A percentile compares a stretch with the other conserved stretches of the same genome.
Evolutionary conservation across 139 green algal genomes (phyloP).

Genomic region (Chlamydomonas sp.): DNA sequence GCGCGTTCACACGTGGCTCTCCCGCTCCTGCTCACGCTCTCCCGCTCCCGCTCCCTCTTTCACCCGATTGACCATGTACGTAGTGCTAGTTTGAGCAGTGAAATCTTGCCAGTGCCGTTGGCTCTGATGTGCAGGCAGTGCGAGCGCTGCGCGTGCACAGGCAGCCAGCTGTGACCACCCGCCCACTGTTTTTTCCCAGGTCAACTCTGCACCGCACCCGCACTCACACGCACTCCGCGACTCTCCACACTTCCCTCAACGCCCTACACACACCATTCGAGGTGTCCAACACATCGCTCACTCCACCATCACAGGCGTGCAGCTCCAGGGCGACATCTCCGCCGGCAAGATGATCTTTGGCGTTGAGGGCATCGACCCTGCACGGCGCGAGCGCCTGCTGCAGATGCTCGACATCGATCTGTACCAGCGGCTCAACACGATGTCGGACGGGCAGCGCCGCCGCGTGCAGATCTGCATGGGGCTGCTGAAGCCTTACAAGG

Average conservation of each 20-base stretch:
- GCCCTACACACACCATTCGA: too few species aligned
- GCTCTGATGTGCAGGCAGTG: conserved; percentile 85
- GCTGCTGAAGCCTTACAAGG: conserved; percentile 86
- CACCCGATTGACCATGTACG: conserved; percentile 89
- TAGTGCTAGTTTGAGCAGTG: conserved; percentile 82
- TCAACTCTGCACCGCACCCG: too few species aligned
- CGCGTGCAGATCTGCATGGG: conserved; percentile 95
- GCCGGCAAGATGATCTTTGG: conserved; percentile 77
- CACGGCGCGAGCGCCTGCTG: conserved; percentile 63
- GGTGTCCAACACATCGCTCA: too few species aligned
- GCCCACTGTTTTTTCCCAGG: too few species aligned
- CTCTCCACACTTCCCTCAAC: too few species aligned
- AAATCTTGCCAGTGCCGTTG: conserved; percentile 92
- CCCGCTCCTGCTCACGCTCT: too few species aligned
- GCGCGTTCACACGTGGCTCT: too few species aligned
- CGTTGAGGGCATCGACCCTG: conserved; percentile 71
- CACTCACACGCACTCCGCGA: too few species aligned
- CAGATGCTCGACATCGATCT: conserved; percentile 91
- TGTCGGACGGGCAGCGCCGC: conserved; percentile 89
- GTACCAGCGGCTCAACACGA: conserved; percentile 85
- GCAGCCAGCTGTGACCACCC: too few species aligned
- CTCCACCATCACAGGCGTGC: too few species aligned
- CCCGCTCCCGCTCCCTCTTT: too few species aligned
- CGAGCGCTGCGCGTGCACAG: conserved; percentile 47
- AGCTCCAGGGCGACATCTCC: conserved; percentile 78